Conservation (phyloP, 371 early-diverging fungal species). For the Parasitella parasitica region DNA sequence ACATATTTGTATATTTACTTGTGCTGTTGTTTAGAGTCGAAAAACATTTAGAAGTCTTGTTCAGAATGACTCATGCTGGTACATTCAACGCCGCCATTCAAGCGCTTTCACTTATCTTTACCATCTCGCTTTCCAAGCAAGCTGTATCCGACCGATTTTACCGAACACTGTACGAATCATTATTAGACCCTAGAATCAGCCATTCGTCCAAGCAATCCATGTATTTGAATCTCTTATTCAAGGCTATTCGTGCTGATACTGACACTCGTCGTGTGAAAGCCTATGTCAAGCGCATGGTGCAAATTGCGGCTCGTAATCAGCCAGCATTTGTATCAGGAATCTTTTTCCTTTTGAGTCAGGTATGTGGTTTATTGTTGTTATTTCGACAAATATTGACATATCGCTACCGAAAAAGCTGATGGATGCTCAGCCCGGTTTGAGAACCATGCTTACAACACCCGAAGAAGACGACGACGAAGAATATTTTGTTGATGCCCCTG, state of each 20-base stretch:
- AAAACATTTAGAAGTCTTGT: conserved; percentile 81
- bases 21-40: conserved; percentile 48
- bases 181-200: conserved; percentile 81
- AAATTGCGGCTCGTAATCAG: conserved; percentile 74
- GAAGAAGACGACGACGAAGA: conserved; percentile 77
- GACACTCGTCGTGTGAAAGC: conserved; percentile 72
- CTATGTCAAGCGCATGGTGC: conserved; percentile 88
- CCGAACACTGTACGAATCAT: conserved; percentile 84
- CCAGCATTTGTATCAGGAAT: conserved; percentile 85
- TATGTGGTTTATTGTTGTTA: conserved; percentile 29
- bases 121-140: conserved; percentile 59
- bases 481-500: conserved; percentile 48
- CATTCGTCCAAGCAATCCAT: conserved; percentile 86
- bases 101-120: conserved; percentile 86
- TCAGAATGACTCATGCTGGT: conserved; percentile 83
- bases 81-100: conserved; percentile 92
- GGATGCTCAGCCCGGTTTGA: conserved; percentile 49
- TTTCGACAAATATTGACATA: neutral
- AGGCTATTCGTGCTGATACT: conserved; percentile 78
- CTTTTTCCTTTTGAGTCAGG: conserved; percentile 81
- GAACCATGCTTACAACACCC: conserved; percentile 63
- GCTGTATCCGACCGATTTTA: conserved; percentile 82
- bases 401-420: conserved; percentile 30
- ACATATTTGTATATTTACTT: conserved; percentile 4
- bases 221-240: conserved; percentile 90